These are phyloP conservation scores for Rhodomyrtus tomentosa DNA, from an alignment of 345 rosid species.

Conservation along the genomic window DNA sequence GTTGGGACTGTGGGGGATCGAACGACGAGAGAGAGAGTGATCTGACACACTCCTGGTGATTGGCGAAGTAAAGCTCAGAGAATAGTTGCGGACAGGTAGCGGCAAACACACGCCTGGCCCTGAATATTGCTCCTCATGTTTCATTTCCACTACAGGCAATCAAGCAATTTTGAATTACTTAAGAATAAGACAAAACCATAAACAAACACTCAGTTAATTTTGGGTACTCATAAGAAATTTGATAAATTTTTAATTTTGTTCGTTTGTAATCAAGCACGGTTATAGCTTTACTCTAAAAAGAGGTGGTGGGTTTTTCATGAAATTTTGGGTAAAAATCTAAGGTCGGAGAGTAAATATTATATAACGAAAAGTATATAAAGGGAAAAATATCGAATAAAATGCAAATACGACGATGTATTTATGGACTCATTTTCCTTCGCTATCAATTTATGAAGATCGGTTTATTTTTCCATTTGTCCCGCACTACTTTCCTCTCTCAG, in stretches of 20 bases:
- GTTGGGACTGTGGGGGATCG: constrained; percentile 14
- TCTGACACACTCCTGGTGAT: background rate
- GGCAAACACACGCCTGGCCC: background rate
- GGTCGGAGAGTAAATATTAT: background rate
- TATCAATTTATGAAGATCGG: too few relatives aligned
- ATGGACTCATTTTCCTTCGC: too few relatives aligned
- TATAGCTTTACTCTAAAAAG: background rate
- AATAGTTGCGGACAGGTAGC: background rate
- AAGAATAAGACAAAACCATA: background rate
- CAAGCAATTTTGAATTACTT: background rate
- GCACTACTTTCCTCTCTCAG: too few relatives aligned
- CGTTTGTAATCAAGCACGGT: background rate
- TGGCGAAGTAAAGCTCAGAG: background rate
- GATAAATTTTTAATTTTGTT: background rate
- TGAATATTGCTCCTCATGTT: background rate
- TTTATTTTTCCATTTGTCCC: too few relatives aligned
- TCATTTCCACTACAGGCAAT: background rate
- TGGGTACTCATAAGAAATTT: rapidly evolving
- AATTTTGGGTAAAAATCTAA: background rate
- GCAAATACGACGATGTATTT: too few relatives aligned
- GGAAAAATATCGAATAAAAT: background rate
- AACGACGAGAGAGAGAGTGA: constrained; percentile 5
- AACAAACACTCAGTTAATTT: too few relatives aligned
- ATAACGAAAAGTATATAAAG: background rate
- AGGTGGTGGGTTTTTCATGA: background rate